Evolutionary conservation across 371 early-diverging fungal species (phyloP).

Genomic region (Syncephalis fuscata): DNA sequence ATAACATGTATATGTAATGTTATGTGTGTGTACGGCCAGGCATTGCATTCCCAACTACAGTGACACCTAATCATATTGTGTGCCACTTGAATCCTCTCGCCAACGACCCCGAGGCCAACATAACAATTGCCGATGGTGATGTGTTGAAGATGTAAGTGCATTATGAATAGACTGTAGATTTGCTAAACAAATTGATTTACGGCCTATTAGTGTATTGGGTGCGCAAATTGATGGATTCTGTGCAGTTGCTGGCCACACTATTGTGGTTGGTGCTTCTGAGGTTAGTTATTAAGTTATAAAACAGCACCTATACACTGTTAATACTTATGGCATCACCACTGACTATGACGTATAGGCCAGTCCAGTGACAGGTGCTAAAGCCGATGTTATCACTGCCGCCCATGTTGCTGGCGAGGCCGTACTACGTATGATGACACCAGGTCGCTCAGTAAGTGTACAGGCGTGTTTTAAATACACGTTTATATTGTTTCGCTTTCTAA

Average conservation of each 20-base stretch:
- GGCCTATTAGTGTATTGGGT: conserved; percentile 59
- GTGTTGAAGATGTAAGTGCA: conserved; percentile 67
- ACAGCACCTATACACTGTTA: too few species aligned
- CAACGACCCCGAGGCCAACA: conserved; percentile 33
- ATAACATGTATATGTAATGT: too few species aligned
- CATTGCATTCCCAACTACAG: conserved; percentile 74
- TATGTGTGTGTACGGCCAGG: too few species aligned
- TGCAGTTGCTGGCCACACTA: conserved; percentile 71
- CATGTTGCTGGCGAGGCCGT: conserved; percentile 67
- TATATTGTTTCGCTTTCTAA: neutral
- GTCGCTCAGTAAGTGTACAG: conserved; percentile 34
- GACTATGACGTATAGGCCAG: conserved; percentile 16
- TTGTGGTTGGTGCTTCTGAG: conserved; percentile 74
- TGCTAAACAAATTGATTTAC: neutral
- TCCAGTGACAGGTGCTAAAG: conserved; percentile 72
- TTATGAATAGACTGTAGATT: neutral
- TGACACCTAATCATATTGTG: conserved; percentile 73
- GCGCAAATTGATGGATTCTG: conserved; percentile 90
- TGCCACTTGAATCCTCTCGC: conserved; percentile 71
- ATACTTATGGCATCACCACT: neutral
- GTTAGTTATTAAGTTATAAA: conserved; percentile 1
- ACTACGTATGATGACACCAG: conserved; percentile 74
- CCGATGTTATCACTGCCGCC: conserved; percentile 82
- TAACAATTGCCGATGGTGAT: conserved; percentile 57
- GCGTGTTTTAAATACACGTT: conserved; percentile 3